Base-by-base conservation (phyloP, 106 monocot species). In the Hemerocallis citrina region DNA sequence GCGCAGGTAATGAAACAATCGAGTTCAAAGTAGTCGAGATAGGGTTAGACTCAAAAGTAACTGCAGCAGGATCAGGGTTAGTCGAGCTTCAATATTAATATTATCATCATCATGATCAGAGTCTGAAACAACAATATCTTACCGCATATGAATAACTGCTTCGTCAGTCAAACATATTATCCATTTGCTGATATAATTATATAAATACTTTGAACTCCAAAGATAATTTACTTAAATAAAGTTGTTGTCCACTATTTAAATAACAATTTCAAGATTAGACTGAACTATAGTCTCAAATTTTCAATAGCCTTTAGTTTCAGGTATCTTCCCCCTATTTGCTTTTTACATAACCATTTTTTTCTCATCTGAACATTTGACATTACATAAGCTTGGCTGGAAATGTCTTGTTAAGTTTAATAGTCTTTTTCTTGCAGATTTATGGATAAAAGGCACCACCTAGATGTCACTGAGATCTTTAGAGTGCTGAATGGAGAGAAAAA, bases 391-490 rank as follows among this genome's bases (percentile, higher is more conserved):
- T 25, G 34, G 3, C 19, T 34, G 57, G 35, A 34, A 57, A 50
- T 3, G 28, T 50, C 14, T 50, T 35, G 17, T 57, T 21, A 36
- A 57, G 15, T 34, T 35, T 35, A 55, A 21, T 3, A 8, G 35
- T 12, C 35, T 24, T 71, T 21, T 61, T 54, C n/a, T 72, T 44
- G 48, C 70, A 96, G 95, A 64, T 96, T 75, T 77, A 77, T 61
- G 71, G 76, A 62, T 23, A 68, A 59, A 76, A 84, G 52, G 39
- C 96, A 98, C 79, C 69, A 82, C n/a, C 60, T 98, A 38, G 91
- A 98, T 79, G 88, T 98, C 30, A 98, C 96, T 32, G 96, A 98
- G 62, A 78, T 98, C 13, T 98, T 91, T 75, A 78, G 79, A 39
- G 25, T 70, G 15, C 67, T 98, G 45, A 69, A 77, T 70, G 74